These are phyloP conservation scores for Botryosphaeria dothidea DNA, from an alignment of 2,329 filamentous ascomycete species.

Conservation along the genomic window DNA sequence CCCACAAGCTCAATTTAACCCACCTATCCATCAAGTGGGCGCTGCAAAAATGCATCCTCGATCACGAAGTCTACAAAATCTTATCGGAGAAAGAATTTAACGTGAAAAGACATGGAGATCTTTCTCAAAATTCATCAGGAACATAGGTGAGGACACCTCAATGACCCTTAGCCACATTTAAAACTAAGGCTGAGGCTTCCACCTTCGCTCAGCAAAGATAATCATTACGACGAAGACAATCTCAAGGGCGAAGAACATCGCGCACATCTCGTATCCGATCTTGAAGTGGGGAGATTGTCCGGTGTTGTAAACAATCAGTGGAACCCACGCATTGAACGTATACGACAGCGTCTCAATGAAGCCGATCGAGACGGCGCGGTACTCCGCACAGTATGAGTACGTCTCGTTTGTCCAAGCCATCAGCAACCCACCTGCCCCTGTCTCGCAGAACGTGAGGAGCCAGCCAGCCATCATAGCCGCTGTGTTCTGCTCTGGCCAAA, in stretches of 20 bases:
- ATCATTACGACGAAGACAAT: constrained; percentile 22
- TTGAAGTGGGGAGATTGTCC: constrained; percentile 25
- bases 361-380: constrained; percentile 23
- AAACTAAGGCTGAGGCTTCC: background rate
- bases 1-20: no score
- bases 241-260: constrained; percentile 30
- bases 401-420: constrained; percentile 36
- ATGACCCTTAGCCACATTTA: no score
- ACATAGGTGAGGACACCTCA: no score
- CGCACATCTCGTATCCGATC: constrained; percentile 30
- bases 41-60: no score
- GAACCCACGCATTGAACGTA: constrained; percentile 26
- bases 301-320: constrained; percentile 23
- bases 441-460: constrained; percentile 40
- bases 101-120: no score
- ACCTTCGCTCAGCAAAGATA: background rate
- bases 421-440: constrained; percentile 38
- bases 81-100: no score
- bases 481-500: constrained; percentile 37
- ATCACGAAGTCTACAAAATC: no score
- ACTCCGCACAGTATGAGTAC: constrained; percentile 23
- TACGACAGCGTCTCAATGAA: constrained; percentile 24
- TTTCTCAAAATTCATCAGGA: no score
- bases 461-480: constrained; percentile 40
- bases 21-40: no score